Evolutionary conservation across 441 rosid genomes (phyloP), one percentile per base, ranked within the genome.

Genomic region (Hypseocharis bilobata): DNA sequence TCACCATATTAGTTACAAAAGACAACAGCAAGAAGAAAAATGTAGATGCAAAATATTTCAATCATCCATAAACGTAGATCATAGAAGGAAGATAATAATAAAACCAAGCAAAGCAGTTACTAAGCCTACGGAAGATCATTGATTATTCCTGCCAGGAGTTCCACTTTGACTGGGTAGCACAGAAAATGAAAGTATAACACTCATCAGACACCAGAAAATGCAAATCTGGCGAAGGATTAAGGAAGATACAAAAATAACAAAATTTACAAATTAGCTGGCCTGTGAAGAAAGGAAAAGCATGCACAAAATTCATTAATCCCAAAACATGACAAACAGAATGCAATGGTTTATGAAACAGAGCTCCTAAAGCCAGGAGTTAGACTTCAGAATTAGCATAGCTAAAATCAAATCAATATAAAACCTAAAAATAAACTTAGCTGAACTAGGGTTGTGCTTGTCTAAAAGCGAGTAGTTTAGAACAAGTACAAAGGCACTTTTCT

Each of bases 1-100:
- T 57, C 58, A 59, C 47, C 45, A 44, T 25, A 23, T 16, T 49
- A 42, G 52, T 10, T 57, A 29, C 27, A 36, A 68, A 64, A 30
- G 17, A 13, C 26, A 29, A 26, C 3, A 2, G 14, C 4, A 3
- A 42, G 16, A 42, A 42, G 16, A 42, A 42, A 42, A 42, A 7
- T 6, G 16, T 10, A 32, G 36, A 32, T 32, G 36, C 7, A 4
- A 8, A 32, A 8, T 32, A 32, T 32, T 32, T 32, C 36, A 32
- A 8, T 32, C 36, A 32, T 32, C 36, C 36, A 32, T 32, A 32
- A 2, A 0, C 7, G 36, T 54, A 44, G 47, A 27, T 14, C 20
- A 19, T 0, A 26, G 28, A 16, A 44, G 10, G 36, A n/a, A 23
- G 44, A 25, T n/a, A 16, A 36, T 25, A 36, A 1, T 11, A 7